Conservation (phyloP, 805 yeast genomes). For the Pachysolen tannophilus region DNA sequence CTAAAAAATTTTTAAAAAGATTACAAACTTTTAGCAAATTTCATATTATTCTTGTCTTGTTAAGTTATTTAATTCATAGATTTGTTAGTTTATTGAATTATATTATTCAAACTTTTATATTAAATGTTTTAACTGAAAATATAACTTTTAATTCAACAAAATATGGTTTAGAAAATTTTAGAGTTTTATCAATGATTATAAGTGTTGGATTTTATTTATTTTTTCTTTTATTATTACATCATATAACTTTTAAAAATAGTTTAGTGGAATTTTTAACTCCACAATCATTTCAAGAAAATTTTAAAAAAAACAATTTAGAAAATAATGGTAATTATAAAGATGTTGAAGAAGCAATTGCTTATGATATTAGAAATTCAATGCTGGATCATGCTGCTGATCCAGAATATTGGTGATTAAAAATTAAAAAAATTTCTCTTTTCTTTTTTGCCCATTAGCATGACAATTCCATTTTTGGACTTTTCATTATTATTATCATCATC, state of each 20-base stretch:
- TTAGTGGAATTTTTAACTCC: background rate
- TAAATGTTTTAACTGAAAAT: conserved; percentile 1
- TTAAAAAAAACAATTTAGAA: no score
- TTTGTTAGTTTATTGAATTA: conserved; percentile 3
- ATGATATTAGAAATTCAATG: background rate
- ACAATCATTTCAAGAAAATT: no score
- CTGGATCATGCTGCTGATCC: no score
- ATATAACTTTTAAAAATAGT: background rate
- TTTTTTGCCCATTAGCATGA: no score
- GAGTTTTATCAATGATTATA: background rate
- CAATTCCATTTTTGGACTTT: no score
- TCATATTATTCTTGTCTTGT: background rate
- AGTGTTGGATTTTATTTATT: background rate
- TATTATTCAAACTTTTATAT: conserved; percentile 5
- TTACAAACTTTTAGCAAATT: conserved; percentile 2
- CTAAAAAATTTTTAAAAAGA: background rate
- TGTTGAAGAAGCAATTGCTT: background rate
- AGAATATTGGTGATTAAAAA: no score
- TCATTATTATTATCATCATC: no score
- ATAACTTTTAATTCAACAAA: conserved; percentile 5
- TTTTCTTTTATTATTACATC: conserved; percentile 2
- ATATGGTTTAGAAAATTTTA: background rate
- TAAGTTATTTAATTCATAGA: conserved; percentile 2
- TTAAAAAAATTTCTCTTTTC: no score
- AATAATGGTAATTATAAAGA: background rate